phyloP scores from a whole-genome alignment of 192 early-diverging fungal species.

The Podila clonocystis region DNA sequence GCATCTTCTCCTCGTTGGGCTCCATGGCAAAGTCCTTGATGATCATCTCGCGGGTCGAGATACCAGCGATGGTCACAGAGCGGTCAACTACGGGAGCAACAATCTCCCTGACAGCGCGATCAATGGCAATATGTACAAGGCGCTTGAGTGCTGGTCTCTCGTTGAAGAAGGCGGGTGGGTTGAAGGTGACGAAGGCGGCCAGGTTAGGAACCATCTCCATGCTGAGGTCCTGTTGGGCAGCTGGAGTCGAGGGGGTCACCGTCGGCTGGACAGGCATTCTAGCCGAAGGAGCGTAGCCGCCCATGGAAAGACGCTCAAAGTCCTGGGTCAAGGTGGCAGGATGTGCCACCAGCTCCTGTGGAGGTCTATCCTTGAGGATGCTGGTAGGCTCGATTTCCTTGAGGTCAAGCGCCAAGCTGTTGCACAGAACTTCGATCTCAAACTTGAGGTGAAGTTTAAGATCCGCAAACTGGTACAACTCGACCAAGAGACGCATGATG shows the following conservation, averaged over 20 bases:
- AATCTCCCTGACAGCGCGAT: constrained; percentile 89
- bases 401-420: constrained; percentile 85
- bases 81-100: constrained; percentile 92
- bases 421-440: constrained; percentile 98
- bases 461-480: constrained; percentile 93
- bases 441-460: constrained; percentile 97
- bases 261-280: constrained; percentile 35
- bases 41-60: constrained; percentile 92
- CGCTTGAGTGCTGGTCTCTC: constrained; percentile 89
- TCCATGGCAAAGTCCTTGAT: constrained; percentile 97
- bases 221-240: constrained; percentile 17
- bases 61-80: constrained; percentile 91
- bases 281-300: constrained; percentile 34
- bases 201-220: constrained; percentile 65
- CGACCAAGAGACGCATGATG: constrained; percentile 89
- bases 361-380: constrained; percentile 71
- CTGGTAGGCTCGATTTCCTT: constrained; percentile 78
- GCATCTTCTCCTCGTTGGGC: constrained; percentile 92
- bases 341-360: constrained; percentile 46
- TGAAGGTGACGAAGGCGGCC: constrained; percentile 78
- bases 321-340: constrained; percentile 39
- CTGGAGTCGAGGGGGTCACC: not conserved
- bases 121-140: constrained; percentile 88
- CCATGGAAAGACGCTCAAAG: constrained; percentile 53
- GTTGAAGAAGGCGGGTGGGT: constrained; percentile 83